Base-by-base conservation (phyloP, 495 filamentous ascomycete species). In the Neurospora sp. region DNA sequence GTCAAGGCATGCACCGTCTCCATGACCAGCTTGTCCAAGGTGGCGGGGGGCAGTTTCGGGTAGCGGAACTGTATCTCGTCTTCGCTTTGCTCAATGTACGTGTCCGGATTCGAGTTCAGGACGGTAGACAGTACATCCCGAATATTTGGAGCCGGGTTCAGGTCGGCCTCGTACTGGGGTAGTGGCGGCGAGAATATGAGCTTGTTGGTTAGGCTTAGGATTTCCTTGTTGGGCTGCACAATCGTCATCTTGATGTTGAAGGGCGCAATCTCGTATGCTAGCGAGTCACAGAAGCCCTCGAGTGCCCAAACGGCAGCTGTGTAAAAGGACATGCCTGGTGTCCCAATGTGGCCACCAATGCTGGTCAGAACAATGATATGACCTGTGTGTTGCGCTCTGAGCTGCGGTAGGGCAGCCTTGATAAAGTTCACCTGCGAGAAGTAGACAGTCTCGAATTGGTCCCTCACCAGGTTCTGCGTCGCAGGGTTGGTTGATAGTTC, bases 211-310 rank as follows among this genome's bases (percentile, higher is more conserved):
- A 97, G 87, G 66, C 93, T 89, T 77, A 89, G 87, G 75, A 96
- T 92, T 83, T 97, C 94, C 80, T 89, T 88, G 78, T 88, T 87
- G 73, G 95, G 93, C 84, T 99, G 96, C 60, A 99, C 90, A 77
- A 99, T 95, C 44, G 93, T 97, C 77, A 98, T 88, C 81, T 95
- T 97, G 85, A 98, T 90, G 82, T 97, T 97, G 87, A 98, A 98
- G 2, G 96, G 96, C 0, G 96, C 96, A 71, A 99, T 92, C 83
- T 99, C 96, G 84, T 97, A 99, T 1, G 95, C 95, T 12, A 99
- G 86, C 69, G 93, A 96, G 88, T 97, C 95, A 83, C 94, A 97
- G 81, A 96, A 97, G n/a, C 96, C 96, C 82, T 99, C 96, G 7
- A 98, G 88, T 9, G 95, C 96, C 94, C 96, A 97, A 49, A 93